A percentile compares a stretch with the other conserved stretches of the same genome.
Conservation (phyloP, 2,329 filamentous ascomycete species). For the Xylariaceae sp. region DNA sequence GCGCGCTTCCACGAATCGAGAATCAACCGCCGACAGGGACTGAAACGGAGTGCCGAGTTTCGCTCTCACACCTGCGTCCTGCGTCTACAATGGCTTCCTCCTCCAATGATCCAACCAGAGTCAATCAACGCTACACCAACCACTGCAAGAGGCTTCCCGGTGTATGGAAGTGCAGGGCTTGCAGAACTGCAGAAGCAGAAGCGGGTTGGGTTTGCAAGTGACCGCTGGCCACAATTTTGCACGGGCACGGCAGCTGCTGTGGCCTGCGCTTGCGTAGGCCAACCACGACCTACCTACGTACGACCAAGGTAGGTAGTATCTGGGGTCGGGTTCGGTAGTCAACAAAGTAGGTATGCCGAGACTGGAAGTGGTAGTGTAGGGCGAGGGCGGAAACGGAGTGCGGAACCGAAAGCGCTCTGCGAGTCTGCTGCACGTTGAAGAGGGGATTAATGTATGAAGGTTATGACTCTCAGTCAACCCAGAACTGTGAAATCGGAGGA, state of each 20-base stretch:
- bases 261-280: conserved; percentile 3
- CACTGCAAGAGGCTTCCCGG: conserved; percentile 10
- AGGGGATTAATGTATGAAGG: neutral
- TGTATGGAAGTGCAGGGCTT: neutral
- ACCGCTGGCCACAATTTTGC: neutral
- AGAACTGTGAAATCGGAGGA: conserved; percentile 1
- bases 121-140: neutral
- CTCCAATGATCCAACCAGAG: conserved; percentile 7
- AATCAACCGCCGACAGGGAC: conserved; percentile 7
- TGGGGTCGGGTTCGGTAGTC: neutral
- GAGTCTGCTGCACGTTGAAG: conserved; percentile 5
- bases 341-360: conserved; percentile 9
- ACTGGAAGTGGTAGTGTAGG: conserved; percentile 16
- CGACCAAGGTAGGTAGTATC: neutral
- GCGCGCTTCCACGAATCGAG: conserved; percentile 5
- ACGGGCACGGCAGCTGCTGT: conserved; percentile 14
- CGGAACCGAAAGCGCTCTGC: neutral
- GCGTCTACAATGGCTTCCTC: neutral
- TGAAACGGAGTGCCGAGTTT: conserved; percentile 1
- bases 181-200: neutral
- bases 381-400: conserved; percentile 4
- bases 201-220: conserved; percentile 1
- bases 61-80: conserved; percentile 4
- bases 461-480: conserved; percentile 1
- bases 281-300: neutral